Evolutionary conservation across 2,329 filamentous ascomycete species (phyloP).

Genomic region (Thielaviopsis populi): DNA sequence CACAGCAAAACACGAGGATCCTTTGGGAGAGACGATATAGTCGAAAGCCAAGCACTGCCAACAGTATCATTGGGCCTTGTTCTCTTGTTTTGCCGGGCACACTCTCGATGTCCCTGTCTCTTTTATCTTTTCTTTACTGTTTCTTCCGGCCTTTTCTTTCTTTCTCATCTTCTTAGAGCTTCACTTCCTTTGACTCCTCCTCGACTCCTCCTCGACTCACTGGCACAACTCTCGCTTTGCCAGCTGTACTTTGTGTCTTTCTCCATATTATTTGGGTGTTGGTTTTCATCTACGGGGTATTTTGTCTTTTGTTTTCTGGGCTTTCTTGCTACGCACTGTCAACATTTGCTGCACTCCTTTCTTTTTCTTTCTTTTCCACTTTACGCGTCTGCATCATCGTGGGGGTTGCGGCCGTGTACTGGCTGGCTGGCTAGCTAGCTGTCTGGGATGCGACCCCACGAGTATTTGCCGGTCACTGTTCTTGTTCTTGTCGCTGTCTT

Average conservation of each 20-base stretch:
- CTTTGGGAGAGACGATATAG: slow-evolving; percentile 25
- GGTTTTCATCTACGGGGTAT: slow-evolving; percentile 11
- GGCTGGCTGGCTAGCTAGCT: too few relatives aligned
- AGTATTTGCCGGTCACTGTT: neutral
- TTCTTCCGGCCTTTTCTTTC: neutral
- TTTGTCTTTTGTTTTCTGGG: slow-evolving; percentile 12
- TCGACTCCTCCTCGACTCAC: too few relatives aligned
- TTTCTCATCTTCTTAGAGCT: slow-evolving; percentile 1
- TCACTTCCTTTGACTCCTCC: neutral
- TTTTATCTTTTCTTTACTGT: neutral
- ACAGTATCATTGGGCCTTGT: too few relatives aligned
- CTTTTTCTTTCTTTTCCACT: too few relatives aligned
- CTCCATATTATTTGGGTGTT: neutral
- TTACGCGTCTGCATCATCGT: neutral
- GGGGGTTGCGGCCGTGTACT: too few relatives aligned
- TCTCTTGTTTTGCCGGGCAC: neutral
- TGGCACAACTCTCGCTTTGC: neutral
- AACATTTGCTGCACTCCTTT: neutral
- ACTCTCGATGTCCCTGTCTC: neutral
- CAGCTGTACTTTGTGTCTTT: neutral
- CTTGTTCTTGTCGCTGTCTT: neutral
- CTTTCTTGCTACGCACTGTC: neutral
- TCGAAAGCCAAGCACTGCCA: slow-evolving; percentile 10
- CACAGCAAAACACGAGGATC: slow-evolving; percentile 72
- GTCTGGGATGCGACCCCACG: too few relatives aligned